A percentile compares a stretch with the other conserved stretches of the same genome.
Evolutionary conservation across 305 asterid genomes (phyloP).

Genomic region (Andrographis paniculata): DNA sequence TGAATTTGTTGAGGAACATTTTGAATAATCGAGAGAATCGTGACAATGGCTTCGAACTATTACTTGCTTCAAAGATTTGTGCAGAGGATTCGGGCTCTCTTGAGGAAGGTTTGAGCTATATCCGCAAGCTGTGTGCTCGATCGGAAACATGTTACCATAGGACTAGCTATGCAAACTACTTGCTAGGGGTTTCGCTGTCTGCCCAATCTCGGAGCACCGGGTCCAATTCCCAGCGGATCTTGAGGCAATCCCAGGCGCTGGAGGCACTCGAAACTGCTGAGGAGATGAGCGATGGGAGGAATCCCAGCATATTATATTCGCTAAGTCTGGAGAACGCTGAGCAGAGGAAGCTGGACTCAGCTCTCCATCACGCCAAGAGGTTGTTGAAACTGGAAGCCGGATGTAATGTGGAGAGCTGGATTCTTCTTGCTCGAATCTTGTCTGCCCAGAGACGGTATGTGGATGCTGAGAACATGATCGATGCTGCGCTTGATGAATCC

Average conservation of each 20-base stretch:
- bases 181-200: constrained; percentile 55
- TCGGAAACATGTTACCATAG: constrained; percentile 34
- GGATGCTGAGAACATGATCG: constrained; percentile 67
- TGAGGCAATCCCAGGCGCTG: constrained; percentile 60
- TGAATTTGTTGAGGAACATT: constrained; percentile 62
- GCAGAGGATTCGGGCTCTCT: constrained; percentile 29
- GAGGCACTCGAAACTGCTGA: constrained; percentile 57
- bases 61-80: constrained; percentile 81
- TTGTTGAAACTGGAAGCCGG: constrained; percentile 63
- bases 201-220: constrained; percentile 45
- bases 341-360: constrained; percentile 72
- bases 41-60: constrained; percentile 33
- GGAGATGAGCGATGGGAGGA: constrained; percentile 32
- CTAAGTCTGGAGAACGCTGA: constrained; percentile 83
- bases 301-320: constrained; percentile 39
- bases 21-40: constrained; percentile 51
- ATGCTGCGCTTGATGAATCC: constrained; percentile 84
- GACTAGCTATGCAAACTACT: constrained; percentile 41
- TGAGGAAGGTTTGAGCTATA: constrained; percentile 54
- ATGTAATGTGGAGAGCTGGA: constrained; percentile 58
- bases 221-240: constrained; percentile 48
- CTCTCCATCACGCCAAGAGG: constrained; percentile 68
- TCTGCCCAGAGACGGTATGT: constrained; percentile 72
- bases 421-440: constrained; percentile 75
- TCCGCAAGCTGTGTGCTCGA: constrained; percentile 28